Evolutionary conservation across 345 rosid genomes (phyloP), one percentile per base, ranked within the genome.

Genomic region (Arabis hirsuta): DNA sequence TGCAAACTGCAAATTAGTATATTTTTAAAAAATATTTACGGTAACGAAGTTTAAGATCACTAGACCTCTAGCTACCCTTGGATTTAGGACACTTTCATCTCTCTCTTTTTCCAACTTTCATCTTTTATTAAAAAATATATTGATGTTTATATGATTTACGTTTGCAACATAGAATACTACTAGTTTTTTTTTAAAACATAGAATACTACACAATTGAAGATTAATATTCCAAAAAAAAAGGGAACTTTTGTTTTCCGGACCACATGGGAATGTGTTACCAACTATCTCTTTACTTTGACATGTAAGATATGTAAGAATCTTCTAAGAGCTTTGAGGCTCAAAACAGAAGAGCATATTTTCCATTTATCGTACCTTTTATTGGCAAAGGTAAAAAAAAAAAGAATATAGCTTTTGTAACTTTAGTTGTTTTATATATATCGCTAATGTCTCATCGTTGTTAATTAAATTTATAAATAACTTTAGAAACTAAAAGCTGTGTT

Each of bases 251-350:
- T 75, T 75, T 75, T 75, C 26, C 74, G 79, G 79, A 75, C 79
- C 80, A 71, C 80, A 76, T 71, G 76, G 72, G 76, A 76, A 70
- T 70, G 80, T 71, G 76, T 70, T 76, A 70, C 76, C 71, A 65
- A 71, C 80, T 71, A 71, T 64, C 76, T 62, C 65, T 47, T 61
- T 54, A 45, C 65, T 69, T 69, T 12, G 71, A 68, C 63, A 75
- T 68, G 62, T 61, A 43, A 36, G 74, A 70, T 76, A 76, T 76
- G 66, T 63, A 29, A 71, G 80, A 76, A 76, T 76, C 76, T 76
- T 64, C 72, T 62, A 12, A 76, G 63, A 67, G 32, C 55, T 71
- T 76, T 64, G 75, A 70, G 76, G 72, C 71, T 76, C 76, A 54
- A 34, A 69, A 76, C 50, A 70, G 62, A 51, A 71, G 54, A 76